Conservation (phyloP, 2,329 filamentous ascomycete species). For the Thielaviopsis ethacetica region DNA sequence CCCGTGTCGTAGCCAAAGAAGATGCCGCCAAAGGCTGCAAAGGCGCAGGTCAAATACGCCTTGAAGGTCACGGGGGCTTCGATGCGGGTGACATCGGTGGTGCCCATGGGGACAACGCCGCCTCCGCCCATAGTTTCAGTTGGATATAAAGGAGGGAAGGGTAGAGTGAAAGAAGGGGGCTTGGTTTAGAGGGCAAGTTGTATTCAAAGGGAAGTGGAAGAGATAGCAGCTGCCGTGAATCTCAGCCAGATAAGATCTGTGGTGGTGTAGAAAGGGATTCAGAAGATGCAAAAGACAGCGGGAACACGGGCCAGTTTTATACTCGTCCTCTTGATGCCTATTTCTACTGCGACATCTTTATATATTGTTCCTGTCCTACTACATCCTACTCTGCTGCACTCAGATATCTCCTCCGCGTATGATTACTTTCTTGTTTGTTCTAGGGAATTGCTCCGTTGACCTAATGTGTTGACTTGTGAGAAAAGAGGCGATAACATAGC, state of each 20-base stretch:
- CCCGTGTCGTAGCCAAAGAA: conserved; percentile 70
- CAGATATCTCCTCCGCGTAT: too few species aligned
- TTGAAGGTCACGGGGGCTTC: conserved; percentile 54
- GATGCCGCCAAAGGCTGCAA: conserved; percentile 55
- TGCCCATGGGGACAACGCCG: conserved; percentile 14
- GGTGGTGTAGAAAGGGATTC: background rate
- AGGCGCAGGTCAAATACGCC: conserved; percentile 53
- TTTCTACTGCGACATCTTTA: too few species aligned
- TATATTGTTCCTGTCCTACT: too few species aligned
- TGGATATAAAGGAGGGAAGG: background rate
- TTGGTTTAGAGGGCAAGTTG: background rate
- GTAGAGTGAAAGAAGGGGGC: background rate
- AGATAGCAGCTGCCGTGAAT: background rate
- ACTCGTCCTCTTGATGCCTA: too few species aligned
- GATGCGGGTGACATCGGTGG: conserved; percentile 39
- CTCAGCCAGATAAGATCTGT: background rate
- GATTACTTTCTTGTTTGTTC: background rate
- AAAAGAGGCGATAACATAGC: background rate
- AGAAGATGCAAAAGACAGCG: background rate
- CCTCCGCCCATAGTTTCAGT: conserved; percentile 6
- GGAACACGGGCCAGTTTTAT: too few species aligned
- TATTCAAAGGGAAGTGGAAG: background rate
- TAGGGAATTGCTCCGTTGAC: background rate
- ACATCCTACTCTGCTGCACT: too few species aligned
- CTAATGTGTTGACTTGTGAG: background rate